Evolutionary conservation across 2,329 filamentous ascomycete species (phyloP), one percentile per base, ranked within the genome.

Genomic region (Penicillium frequentans): DNA sequence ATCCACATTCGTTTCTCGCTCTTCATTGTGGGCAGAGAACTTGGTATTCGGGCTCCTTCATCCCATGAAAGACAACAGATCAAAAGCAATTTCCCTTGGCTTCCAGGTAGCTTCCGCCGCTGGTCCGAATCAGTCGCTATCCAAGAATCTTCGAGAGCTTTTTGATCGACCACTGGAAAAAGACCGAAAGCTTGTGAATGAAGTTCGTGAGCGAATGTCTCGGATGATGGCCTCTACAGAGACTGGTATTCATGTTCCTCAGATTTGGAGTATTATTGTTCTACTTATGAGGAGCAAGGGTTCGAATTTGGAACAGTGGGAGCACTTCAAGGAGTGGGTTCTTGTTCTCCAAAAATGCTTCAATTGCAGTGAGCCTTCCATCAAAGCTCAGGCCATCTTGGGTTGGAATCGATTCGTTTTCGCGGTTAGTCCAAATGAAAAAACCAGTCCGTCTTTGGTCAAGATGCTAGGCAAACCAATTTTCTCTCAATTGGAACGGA

Each of bases 321-420:
- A 87, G 31, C 85, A 89, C 67, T 86, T 91, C 60, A 83, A 81
- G 27, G 81, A 84, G 6, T 97, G 91, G 90, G 79, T 97, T 8
- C 82, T 83, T 31, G 82, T 96, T 10, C 87, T 96, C 19, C 89
- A 96, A 66, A 82, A 82, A 60, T 95, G 91, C 68, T 91, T 98
- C 74, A 96, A 96, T 69, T 89, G 86, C 64, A 84, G 84, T 52
- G 91, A 96, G 61, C 77, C 82, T 3, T 77, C 82, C 45, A 89
- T 88, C 45, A 91, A 88, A 65, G 80, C 85, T 14, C 87, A 96
- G 67, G 90, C 93, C 23, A 91, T 93, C 67, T 79, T 87, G 55
- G 92, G 92, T 1, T 97, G 93, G 90, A 91, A 90, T 65, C 88
- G 90, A 52, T 86, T 97, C 45, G 84, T 95, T 21, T 96, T 89